phyloP scores from a whole-genome alignment of 345 rosid species.

The Luvunga scandens region DNA sequence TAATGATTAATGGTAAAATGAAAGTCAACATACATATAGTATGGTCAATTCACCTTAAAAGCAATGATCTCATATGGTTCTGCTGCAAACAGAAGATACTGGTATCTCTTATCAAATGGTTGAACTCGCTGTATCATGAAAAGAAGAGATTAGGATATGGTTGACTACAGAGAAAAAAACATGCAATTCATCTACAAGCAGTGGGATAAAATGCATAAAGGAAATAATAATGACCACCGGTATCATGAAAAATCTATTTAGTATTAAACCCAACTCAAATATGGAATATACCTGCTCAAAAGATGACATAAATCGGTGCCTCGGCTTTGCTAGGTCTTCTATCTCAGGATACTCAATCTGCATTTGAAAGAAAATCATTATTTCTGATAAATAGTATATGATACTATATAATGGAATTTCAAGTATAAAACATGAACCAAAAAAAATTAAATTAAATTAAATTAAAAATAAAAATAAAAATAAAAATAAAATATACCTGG shows the following conservation, averaged over 20 bases:
- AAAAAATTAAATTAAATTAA: too few relatives aligned
- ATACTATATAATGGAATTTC: neutral
- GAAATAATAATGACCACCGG: neutral
- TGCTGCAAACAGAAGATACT: conserved; percentile 90
- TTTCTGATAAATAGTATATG: neutral
- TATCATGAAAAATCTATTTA: neutral
- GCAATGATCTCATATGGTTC: conserved; percentile 97
- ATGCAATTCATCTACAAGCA: neutral
- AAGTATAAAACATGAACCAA: neutral
- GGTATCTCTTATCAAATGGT: conserved; percentile 86
- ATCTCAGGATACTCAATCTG: conserved; percentile 99
- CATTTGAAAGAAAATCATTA: conserved; percentile 3
- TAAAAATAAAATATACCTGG: conserved; percentile 45
- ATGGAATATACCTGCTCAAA: conserved; percentile 69
- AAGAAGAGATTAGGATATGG: neutral
- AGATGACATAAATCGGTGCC: conserved; percentile 95
- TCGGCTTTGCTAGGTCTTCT: conserved; percentile 81
- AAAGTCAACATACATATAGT: neutral
- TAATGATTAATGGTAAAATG: neutral
- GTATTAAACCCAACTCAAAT: neutral
- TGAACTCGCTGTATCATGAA: conserved; percentile 58
- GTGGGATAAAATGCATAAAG: neutral
- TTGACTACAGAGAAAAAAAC: neutral
- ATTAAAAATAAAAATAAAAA: neutral
- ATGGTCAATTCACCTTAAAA: conserved; percentile 59